Evolutionary conservation across 495 filamentous ascomycete genomes (phyloP).

Genomic region (Daldinia concentrica): DNA sequence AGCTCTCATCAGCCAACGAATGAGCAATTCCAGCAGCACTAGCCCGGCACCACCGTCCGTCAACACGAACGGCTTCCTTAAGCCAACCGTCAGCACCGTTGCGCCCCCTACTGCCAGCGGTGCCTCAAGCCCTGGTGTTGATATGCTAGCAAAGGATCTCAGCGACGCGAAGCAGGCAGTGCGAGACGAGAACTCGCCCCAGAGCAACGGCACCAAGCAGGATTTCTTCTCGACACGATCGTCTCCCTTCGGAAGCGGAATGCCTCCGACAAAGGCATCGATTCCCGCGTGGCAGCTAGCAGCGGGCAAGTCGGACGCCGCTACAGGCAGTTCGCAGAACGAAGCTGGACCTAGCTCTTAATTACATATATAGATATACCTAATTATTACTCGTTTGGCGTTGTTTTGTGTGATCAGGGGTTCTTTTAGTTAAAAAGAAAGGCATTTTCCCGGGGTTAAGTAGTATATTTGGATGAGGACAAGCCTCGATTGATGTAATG

Average conservation of each 20-base stretch:
- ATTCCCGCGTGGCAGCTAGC: constrained; percentile 94
- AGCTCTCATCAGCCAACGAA: constrained; percentile 81
- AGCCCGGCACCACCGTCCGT: constrained; percentile 39
- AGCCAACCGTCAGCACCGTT: constrained; percentile 50
- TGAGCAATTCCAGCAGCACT: constrained; percentile 60
- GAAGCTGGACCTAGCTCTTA: constrained; percentile 39
- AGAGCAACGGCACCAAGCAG: constrained; percentile 49
- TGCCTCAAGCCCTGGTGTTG: constrained; percentile 44
- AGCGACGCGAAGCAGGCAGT: constrained; percentile 26
- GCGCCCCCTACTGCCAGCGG: constrained; percentile 36
- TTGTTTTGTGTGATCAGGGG: background rate
- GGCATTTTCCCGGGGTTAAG: constrained; percentile 4
- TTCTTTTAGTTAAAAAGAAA: constrained; percentile 17
- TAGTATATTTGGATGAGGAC: background rate
- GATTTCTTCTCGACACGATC: constrained; percentile 49
- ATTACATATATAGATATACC: constrained; percentile 1
- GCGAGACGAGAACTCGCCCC: constrained; percentile 38
- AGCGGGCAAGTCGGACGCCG: constrained; percentile 57
- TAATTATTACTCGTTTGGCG: constrained; percentile 7
- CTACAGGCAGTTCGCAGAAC: constrained; percentile 35
- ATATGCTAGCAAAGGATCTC: constrained; percentile 46
- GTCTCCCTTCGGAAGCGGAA: constrained; percentile 52
- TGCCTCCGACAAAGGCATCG: constrained; percentile 64
- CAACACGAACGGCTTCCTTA: constrained; percentile 47
- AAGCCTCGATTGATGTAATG: background rate